phyloP scores from a whole-genome alignment of 1,284 basidiomycete species.

The Rhodofomes roseus region DNA sequence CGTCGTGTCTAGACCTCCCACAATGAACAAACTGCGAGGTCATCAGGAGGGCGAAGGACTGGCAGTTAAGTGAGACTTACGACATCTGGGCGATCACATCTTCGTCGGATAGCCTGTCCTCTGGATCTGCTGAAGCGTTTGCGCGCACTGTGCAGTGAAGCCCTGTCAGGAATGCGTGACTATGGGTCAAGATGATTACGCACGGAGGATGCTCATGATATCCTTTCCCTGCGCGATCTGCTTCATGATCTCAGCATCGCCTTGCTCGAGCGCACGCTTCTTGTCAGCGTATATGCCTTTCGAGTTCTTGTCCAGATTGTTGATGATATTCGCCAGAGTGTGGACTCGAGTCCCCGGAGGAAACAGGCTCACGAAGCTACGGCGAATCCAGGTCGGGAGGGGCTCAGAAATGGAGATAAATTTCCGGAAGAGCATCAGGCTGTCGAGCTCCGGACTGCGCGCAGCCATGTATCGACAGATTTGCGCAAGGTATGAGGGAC shows the following conservation, averaged over 20 bases:
- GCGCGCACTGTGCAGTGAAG: slow-evolving; percentile 22
- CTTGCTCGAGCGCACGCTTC: slow-evolving; percentile 18
- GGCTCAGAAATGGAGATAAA: slow-evolving; percentile 10
- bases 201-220: slow-evolving; percentile 27
- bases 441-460: slow-evolving; percentile 13
- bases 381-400: slow-evolving; percentile 8
- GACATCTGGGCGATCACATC: slow-evolving; percentile 24
- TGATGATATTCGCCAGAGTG: slow-evolving; percentile 11
- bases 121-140: slow-evolving; percentile 15
- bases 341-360: slow-evolving; percentile 13
- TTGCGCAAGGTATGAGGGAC: not conserved
- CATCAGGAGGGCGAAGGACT: not conserved
- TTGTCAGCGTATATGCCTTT: slow-evolving; percentile 17
- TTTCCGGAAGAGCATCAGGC: slow-evolving; percentile 6
- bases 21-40: slow-evolving; percentile 6
- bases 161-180: not conserved
- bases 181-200: not conserved
- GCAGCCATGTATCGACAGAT: not conserved
- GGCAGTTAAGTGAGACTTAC: slow-evolving; percentile 16
- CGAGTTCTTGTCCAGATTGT: slow-evolving; percentile 13
- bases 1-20: slow-evolving; percentile 18
- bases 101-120: slow-evolving; percentile 22
- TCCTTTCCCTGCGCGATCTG: slow-evolving; percentile 27
- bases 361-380: slow-evolving; percentile 7
- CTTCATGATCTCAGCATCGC: slow-evolving; percentile 22